Evolutionary conservation across 495 filamentous ascomycete genomes (phyloP), one percentile per base, ranked within the genome.

Genomic region (Choiromyces venosus): DNA sequence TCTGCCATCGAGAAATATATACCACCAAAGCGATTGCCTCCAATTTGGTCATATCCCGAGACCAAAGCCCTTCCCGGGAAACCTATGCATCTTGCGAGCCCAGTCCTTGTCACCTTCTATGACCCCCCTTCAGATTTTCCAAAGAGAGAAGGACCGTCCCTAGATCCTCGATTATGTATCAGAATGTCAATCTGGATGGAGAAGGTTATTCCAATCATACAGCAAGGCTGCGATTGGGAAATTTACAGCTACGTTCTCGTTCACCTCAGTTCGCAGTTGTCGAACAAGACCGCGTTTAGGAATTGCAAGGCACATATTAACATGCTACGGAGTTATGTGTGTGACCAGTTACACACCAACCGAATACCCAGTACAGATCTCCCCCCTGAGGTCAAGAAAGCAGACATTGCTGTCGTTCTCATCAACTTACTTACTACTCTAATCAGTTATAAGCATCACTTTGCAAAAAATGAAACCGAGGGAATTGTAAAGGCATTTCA

Each of bases 201-300:
- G 68, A 84, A 87, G 12, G 83, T 96, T 46, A 87, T 94, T 46
- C 86, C 86, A 3, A 83, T 96, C 29, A 83, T 99, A 39, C 89
- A 92, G 76, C 85, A 91, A 56, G 91, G 90, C 66, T 88, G 88
- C 38, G 91, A 97, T 68, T 99, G 96, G 96, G 93, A 98, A 82
- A 84, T 97, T 1, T 97, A 96, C 85, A 94, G 91, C 83, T 97
- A 93, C 81, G 87, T 95, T 38, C 85, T 98, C 18, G 90, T 91
- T 18, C 92, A 97, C 81, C 83, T 97, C n/a, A 90, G 91, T 18
- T 90, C 91, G 36, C 94, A 97, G 79, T 86, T 99, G 42, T 89
- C 90, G 78, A 98, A 98, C 79, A 91, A 93, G 75, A 88, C 91
- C n/a, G 84, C 97, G 9, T 97, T 97, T 82, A 84, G 82, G 68